A percentile compares a stretch with the other conserved stretches of the same genome.
phyloP scores from a whole-genome alignment of 2,329 filamentous ascomycete species.

The Stemphylium vesicarium region DNA sequence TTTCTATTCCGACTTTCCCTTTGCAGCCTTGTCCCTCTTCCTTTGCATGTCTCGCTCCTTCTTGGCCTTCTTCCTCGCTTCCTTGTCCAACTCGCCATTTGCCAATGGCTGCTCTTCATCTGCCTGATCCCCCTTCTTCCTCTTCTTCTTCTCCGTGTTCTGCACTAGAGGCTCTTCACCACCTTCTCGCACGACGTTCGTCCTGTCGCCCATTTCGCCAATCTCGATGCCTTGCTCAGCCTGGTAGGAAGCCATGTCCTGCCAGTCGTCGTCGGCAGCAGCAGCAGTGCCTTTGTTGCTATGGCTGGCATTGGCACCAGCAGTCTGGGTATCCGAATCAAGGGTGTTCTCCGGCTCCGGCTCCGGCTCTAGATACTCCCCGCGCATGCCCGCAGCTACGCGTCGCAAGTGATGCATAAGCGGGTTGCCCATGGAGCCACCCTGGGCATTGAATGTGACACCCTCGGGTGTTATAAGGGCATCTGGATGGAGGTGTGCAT shows the following conservation, averaged over 20 bases:
- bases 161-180: constrained; percentile 38
- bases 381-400: constrained; percentile 59
- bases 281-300: constrained; percentile 9
- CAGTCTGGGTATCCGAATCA: constrained; percentile 39
- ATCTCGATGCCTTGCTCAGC: constrained; percentile 48
- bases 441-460: constrained; percentile 51
- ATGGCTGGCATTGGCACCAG: constrained; percentile 17
- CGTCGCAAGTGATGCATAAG: constrained; percentile 60
- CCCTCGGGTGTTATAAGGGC: constrained; percentile 53
- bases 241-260: constrained; percentile 55
- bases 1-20: constrained; percentile 27
- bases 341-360: constrained; percentile 50
- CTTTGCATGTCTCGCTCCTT: constrained; percentile 59
- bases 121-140: constrained; percentile 24
- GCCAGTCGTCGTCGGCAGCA: constrained; percentile 39
- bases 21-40: constrained; percentile 45
- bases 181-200: constrained; percentile 37
- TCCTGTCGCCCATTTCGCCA: constrained; percentile 50
- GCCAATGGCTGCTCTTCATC: constrained; percentile 1
- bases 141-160: constrained; percentile 41
- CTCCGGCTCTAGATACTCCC: constrained; percentile 52
- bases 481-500: constrained; percentile 58
- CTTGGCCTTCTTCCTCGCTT: constrained; percentile 62
- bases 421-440: constrained; percentile 55
- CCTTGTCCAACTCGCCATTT: constrained; percentile 53